A percentile compares a stretch with the other conserved stretches of the same genome.
phyloP scores from a whole-genome alignment of 2,329 filamentous ascomycete genomes.

The Ophiostoma sp. region DNA sequence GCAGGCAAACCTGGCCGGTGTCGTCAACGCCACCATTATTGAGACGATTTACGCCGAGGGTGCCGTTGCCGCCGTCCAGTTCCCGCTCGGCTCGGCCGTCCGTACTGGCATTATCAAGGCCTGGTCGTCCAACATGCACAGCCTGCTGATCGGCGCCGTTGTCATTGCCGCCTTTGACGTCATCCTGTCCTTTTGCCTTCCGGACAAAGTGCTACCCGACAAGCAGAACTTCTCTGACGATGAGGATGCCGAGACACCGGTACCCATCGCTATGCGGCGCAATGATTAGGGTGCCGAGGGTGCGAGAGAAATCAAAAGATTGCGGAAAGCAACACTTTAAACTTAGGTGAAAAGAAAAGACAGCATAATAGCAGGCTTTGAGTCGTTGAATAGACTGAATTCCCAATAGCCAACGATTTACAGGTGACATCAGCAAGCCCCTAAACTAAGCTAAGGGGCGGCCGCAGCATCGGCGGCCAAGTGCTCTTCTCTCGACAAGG shows the following conservation, averaged over 20 bases:
- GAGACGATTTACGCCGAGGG: not conserved
- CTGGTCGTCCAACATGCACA: conserved; percentile 11
- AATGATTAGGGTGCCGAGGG: not conserved
- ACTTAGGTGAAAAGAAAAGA: not conserved
- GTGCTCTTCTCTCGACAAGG: not conserved
- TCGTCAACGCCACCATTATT: not conserved
- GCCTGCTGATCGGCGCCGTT: conserved; percentile 7
- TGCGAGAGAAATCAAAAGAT: not conserved
- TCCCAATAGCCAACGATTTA: not conserved
- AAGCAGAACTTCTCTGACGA: not conserved
- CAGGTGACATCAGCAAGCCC: not conserved
- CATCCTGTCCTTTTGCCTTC: not conserved
- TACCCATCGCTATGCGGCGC: not conserved
- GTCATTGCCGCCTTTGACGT: conserved; percentile 11
- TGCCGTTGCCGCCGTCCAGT: not conserved
- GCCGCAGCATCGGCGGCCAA: conserved; percentile 5
- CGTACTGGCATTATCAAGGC: conserved; percentile 9
- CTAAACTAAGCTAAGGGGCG: not conserved
- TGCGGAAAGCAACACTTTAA: not conserved
- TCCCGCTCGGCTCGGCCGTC: not conserved
- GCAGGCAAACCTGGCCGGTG: not conserved
- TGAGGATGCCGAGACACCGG: not conserved
- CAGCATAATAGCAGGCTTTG: not conserved
- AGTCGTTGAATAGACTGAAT: not conserved
- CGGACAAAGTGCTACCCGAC: not conserved